phyloP scores from a whole-genome alignment of 345 rosid genomes.

The Murraya paniculata region DNA sequence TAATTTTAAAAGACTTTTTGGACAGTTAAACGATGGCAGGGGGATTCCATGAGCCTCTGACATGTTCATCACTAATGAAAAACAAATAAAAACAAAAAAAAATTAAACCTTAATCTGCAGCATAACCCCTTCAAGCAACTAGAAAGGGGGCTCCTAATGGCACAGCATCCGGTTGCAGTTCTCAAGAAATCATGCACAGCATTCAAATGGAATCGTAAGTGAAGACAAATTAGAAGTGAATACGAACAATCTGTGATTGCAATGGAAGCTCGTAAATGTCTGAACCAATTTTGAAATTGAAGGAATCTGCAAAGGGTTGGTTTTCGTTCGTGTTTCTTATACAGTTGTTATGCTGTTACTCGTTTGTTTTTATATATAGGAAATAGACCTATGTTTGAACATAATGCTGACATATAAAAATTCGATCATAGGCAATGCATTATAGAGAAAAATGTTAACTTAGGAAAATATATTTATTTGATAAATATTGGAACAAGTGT shows the following conservation, averaged over 20 bases:
- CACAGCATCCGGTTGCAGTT: slow-evolving; percentile 17
- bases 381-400: background rate
- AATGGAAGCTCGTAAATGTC: slow-evolving; percentile 24
- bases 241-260: slow-evolving; percentile 12
- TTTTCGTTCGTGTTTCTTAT: background rate
- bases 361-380: background rate
- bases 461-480: background rate
- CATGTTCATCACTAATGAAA: slow-evolving; percentile 12
- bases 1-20: background rate
- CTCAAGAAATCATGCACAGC: slow-evolving; percentile 23
- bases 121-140: background rate
- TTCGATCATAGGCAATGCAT: background rate
- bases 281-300: slow-evolving; percentile 2
- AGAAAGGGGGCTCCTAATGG: background rate
- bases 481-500: background rate
- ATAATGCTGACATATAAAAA: background rate
- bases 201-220: slow-evolving; percentile 10
- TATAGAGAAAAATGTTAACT: background rate
- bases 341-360: background rate
- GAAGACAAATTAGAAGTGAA: slow-evolving; percentile 35
- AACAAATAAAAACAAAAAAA: too few species aligned
- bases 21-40: slow-evolving; percentile 15
- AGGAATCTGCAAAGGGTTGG: too few species aligned
- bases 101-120: background rate
- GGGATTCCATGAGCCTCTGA: slow-evolving; percentile 14